These are phyloP conservation scores for Tetracladium marchalianum DNA, from an alignment of 495 filamentous ascomycete genomes.

Conservation along the genomic window DNA sequence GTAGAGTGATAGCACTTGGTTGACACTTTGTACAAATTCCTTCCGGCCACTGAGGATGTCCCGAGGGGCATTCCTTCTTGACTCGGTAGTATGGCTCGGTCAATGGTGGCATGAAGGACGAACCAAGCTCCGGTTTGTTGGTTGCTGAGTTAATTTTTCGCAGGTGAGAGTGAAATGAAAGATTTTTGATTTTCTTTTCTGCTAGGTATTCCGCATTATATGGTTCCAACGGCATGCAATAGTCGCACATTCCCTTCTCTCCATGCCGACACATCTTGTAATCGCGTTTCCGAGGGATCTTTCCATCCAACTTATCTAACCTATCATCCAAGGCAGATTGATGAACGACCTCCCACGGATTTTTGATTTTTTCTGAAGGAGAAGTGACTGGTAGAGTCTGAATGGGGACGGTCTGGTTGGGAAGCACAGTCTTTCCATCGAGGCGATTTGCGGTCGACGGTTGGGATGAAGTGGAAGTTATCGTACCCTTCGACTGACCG, in stretches of 20 bases:
- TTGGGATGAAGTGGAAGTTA: conserved; percentile 19
- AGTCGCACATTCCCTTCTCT: conserved; percentile 96
- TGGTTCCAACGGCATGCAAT: conserved; percentile 96
- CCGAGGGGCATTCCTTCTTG: conserved; percentile 78
- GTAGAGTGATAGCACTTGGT: conserved; percentile 90
- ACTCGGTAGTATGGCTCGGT: conserved; percentile 92
- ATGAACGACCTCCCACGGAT: conserved; percentile 85
- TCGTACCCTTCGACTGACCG: conserved; percentile 23
- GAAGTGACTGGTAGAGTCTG: conserved; percentile 46
- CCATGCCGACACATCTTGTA: conserved; percentile 90
- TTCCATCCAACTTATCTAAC: conserved; percentile 85
- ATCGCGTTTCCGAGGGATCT: conserved; percentile 71
- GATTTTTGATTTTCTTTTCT: conserved; percentile 97
- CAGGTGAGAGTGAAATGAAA: conserved; percentile 91
- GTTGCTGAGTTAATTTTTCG: conserved; percentile 91
- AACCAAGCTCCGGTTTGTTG: conserved; percentile 85
- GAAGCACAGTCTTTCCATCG: conserved; percentile 68
- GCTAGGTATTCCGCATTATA: conserved; percentile 78
- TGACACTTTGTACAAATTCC: conserved; percentile 99
- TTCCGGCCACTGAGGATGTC: conserved; percentile 87
- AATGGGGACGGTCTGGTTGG: conserved; percentile 55
- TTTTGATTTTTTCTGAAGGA: conserved; percentile 58
- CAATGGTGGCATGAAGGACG: conserved; percentile 91
- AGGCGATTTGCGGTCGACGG: conserved; percentile 47
- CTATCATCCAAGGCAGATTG: conserved; percentile 80